Percentiles rank a stretch among this genome's conserved stretches.
Conservation (phyloP, 2,329 filamentous ascomycete genomes). For the Nemania diffusa region DNA sequence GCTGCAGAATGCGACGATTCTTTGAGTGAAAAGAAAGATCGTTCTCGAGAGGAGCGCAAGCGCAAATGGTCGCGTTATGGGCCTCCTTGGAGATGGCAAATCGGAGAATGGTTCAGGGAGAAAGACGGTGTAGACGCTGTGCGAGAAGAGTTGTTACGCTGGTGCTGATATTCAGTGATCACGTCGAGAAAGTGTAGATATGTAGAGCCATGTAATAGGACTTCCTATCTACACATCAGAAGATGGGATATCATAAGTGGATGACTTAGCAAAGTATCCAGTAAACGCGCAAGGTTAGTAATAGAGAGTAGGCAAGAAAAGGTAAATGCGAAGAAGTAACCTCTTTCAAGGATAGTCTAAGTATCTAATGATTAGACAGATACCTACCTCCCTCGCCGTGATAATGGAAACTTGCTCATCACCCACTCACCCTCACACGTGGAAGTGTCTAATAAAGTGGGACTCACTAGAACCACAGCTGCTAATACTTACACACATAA, state of each 20-base stretch:
- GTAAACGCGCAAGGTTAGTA: not conserved
- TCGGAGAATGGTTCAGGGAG: not conserved
- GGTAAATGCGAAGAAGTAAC: not conserved
- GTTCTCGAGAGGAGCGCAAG: not conserved
- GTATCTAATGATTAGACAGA: not conserved
- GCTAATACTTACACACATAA: not conserved
- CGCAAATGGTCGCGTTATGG: not conserved
- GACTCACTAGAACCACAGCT: not conserved
- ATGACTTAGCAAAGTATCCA: not conserved
- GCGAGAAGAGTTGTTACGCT: not conserved
- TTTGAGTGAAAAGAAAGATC: not conserved
- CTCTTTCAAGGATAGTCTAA: not conserved
- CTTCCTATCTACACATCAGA: not conserved
- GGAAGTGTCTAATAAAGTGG: slow-evolving; percentile 15
- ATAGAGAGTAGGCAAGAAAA: not conserved
- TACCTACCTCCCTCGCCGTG: not conserved
- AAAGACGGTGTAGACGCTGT: not conserved
- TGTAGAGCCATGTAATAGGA: not conserved
- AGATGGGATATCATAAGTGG: not conserved
- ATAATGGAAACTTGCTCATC: slow-evolving; percentile 33
- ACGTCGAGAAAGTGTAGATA: not conserved
- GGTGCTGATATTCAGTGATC: not conserved
- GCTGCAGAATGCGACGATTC: not conserved
- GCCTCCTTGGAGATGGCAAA: not conserved
- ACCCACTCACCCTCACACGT: not conserved